Percentiles rank a stretch among this genome's conserved stretches.
phyloP scores from a whole-genome alignment of 768 basidiomycete genomes.

The Glaciozyma antarctica region DNA sequence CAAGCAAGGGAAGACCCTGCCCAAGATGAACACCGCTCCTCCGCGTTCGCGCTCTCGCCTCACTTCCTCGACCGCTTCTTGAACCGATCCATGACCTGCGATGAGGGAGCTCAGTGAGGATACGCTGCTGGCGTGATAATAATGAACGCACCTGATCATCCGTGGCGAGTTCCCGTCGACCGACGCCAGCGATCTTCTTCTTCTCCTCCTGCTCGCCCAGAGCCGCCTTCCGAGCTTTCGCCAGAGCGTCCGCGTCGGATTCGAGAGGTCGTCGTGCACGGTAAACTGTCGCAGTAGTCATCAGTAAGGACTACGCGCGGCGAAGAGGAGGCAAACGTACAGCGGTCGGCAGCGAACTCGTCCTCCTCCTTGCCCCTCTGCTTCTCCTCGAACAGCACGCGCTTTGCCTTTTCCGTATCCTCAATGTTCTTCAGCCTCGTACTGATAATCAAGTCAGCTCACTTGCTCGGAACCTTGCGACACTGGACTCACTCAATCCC shows the following conservation, averaged over 20 bases:
- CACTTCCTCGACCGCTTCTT: constrained; percentile 70
- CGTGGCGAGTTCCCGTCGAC: constrained; percentile 54
- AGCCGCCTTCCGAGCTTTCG: constrained; percentile 77
- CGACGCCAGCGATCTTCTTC: background rate
- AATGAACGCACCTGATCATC: constrained; percentile 64
- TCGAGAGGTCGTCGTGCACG: constrained; percentile 71
- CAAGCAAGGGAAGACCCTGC: no score
- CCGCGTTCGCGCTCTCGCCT: background rate
- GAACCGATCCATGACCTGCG: constrained; percentile 87
- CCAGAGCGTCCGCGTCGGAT: constrained; percentile 73
- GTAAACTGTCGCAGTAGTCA: constrained; percentile 51
- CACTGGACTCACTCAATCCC: constrained; percentile 80
- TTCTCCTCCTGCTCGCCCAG: constrained; percentile 47
- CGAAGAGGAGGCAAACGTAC: constrained; percentile 46
- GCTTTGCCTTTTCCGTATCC: constrained; percentile 92
- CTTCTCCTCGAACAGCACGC: constrained; percentile 56
- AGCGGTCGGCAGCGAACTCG: constrained; percentile 76
- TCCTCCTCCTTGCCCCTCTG: constrained; percentile 47
- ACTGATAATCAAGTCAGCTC: constrained; percentile 42
- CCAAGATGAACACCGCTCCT: no score
- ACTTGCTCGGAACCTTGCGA: background rate
- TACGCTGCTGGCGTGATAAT: background rate
- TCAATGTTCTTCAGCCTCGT: constrained; percentile 88
- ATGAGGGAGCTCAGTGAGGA: constrained; percentile 6
- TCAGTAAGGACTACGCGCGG: background rate